phyloP scores from a whole-genome alignment of 495 filamentous ascomycete species.

The Penicillium pulvis region DNA sequence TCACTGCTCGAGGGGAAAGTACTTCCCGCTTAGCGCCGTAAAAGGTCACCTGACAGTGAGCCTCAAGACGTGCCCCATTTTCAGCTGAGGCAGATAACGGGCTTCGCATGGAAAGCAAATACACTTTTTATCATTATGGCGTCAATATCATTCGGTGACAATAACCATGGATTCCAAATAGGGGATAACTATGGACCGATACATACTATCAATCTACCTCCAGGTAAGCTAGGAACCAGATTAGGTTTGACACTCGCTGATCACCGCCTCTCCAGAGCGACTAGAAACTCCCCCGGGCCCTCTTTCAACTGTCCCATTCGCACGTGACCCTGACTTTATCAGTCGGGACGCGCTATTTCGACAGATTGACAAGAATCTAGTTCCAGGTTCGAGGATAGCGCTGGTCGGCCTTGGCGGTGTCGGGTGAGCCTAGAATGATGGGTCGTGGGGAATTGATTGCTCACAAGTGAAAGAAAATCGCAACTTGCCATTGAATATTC shows the following conservation, averaged over 20 bases:
- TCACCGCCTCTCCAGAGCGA: not conserved
- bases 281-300: not conserved
- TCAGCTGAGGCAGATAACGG: slow-evolving; percentile 8
- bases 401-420: not conserved
- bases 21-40: no score
- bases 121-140: slow-evolving; percentile 3
- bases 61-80: slow-evolving; percentile 6
- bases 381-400: not conserved
- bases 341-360: not conserved
- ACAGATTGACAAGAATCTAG: not conserved
- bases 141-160: slow-evolving; percentile 8
- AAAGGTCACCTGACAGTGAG: not conserved
- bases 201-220: not conserved
- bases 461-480: not conserved
- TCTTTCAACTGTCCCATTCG: not conserved
- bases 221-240: slow-evolving; percentile 2
- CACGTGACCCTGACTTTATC: not conserved
- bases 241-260: not conserved
- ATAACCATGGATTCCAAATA: slow-evolving; percentile 3
- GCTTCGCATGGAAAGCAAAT: not conserved
- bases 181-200: slow-evolving; percentile 7
- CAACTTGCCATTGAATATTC: not conserved
- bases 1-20: no score
- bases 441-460: not conserved
- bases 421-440: not conserved